phyloP scores from a whole-genome alignment of 257 asterid genomes.

The Solanum verrucosum region DNA sequence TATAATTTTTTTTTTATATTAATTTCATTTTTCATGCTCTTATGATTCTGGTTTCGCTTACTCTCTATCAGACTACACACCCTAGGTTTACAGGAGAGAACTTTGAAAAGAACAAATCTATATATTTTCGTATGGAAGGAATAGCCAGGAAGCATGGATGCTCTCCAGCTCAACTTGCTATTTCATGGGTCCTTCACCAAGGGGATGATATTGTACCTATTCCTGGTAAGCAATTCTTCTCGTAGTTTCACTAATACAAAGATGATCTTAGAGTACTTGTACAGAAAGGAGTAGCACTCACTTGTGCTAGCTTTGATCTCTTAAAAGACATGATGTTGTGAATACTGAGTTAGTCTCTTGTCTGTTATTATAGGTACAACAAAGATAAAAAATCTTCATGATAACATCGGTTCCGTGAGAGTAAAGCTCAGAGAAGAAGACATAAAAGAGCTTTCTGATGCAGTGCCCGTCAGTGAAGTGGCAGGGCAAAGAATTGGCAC shows the following conservation, averaged over 20 bases:
- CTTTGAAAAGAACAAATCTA: slow-evolving; percentile 49
- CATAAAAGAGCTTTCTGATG: slow-evolving; percentile 30
- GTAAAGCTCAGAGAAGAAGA: slow-evolving; percentile 43
- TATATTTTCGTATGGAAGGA: slow-evolving; percentile 34
- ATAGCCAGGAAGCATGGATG: slow-evolving; percentile 43
- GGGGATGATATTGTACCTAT: slow-evolving; percentile 49
- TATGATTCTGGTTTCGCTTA: neutral
- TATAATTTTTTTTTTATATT: neutral
- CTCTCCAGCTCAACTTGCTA: slow-evolving; percentile 55
- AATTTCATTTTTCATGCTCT: neutral
- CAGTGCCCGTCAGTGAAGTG: slow-evolving; percentile 34
- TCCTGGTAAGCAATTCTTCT: slow-evolving; percentile 33
- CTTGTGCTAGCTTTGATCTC: too few species aligned
- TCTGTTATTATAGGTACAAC: slow-evolving; percentile 37
- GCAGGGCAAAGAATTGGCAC: slow-evolving; percentile 31
- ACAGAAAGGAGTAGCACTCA: neutral
- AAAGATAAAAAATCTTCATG: slow-evolving; percentile 42
- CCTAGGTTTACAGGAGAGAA: slow-evolving; percentile 53
- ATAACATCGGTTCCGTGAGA: slow-evolving; percentile 39
- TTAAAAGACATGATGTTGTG: neutral
- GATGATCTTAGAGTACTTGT: neutral
- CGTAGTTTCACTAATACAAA: neutral
- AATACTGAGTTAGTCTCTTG: neutral
- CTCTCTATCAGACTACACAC: slow-evolving; percentile 16
- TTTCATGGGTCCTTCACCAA: slow-evolving; percentile 56